Percentiles rank a stretch among this genome's conserved stretches.
Conservation (phyloP, 345 rosid species). For the Kernera saxatilis region DNA sequence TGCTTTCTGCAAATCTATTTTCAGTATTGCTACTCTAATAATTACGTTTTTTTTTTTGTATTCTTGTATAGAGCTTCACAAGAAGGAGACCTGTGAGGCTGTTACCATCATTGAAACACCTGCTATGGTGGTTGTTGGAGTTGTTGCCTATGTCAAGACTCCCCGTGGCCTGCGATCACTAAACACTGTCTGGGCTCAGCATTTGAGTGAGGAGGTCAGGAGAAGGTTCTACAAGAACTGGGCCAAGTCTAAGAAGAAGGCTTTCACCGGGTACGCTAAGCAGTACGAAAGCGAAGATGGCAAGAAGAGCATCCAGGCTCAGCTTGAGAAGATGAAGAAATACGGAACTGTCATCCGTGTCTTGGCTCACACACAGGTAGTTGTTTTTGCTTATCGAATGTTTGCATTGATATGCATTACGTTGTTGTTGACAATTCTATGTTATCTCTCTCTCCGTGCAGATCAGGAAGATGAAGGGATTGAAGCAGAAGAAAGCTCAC, state of each 20-base stretch:
- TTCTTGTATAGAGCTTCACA: constrained; percentile 62
- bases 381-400: no score
- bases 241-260: constrained; percentile 92
- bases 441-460: constrained; percentile 7
- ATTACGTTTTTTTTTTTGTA: not conserved
- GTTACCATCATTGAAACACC: constrained; percentile 83
- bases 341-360: constrained; percentile 70
- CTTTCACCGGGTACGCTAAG: constrained; percentile 64
- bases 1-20: no score
- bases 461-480: constrained; percentile 84
- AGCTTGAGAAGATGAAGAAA: constrained; percentile 77
- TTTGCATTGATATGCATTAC: no score
- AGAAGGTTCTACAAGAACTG: constrained; percentile 91
- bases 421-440: no score
- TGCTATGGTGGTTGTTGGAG: constrained; percentile 80
- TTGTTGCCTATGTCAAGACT: constrained; percentile 78
- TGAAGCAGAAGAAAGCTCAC: constrained; percentile 89
- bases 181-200: constrained; percentile 95
- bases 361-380: constrained; percentile 79
- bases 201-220: constrained; percentile 75
- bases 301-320: constrained; percentile 51
- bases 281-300: constrained; percentile 61
- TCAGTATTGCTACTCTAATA: not conserved
- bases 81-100: constrained; percentile 93
- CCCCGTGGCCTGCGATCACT: constrained; percentile 70